Base-by-base conservation (phyloP, 306 rosid species). In the Nissolia schottii region DNA sequence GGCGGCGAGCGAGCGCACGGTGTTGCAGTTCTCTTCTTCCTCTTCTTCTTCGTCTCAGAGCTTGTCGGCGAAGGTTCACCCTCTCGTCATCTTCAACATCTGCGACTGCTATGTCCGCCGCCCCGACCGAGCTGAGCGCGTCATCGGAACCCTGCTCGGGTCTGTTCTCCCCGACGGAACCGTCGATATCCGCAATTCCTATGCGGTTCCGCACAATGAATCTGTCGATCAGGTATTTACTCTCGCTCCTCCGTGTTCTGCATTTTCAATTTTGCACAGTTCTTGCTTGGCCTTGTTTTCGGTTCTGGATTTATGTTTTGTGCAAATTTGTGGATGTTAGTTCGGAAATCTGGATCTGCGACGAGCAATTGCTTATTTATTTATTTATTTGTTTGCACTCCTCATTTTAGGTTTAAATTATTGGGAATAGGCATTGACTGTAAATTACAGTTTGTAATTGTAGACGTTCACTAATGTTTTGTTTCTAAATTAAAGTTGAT, bases 71-170 rank as follows among this genome's bases (percentile, higher is more conserved):
- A 90, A 80, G 91, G 91, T 88, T 22, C 96, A 93, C 12, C 97
- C 97, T 71, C 87, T 90, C 0, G 98, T 93, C 16, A 58, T 93
- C 53, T 90, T 90, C 85, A 93, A 90, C 89, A 87, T 93, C 66
- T 90, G 90, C 72, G 98, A 93, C 50, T 93, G 97, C 74, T 90
- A 75, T 45, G 96, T 90, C 25, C 81, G 98, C 7, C 98, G 97
- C 45, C 92, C 97, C 11, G 98, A 90, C 85, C 96, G 85, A 76
- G 89, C 96, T 6, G 93, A 93, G 65, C 92, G 98, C 41, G 98
- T 93, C 49, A 93, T 93, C 66, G 97, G 98, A 34, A 93, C 97
- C 3, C 98, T 93, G n/a, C 97, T 93, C 13, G 97, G 98, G 16
- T 90, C 90, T 35, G 55, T 90, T 60, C 77, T 85, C 3, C 86